Conservation (phyloP, 495 filamentous ascomycete species). For the Hypoxylon rickii region DNA sequence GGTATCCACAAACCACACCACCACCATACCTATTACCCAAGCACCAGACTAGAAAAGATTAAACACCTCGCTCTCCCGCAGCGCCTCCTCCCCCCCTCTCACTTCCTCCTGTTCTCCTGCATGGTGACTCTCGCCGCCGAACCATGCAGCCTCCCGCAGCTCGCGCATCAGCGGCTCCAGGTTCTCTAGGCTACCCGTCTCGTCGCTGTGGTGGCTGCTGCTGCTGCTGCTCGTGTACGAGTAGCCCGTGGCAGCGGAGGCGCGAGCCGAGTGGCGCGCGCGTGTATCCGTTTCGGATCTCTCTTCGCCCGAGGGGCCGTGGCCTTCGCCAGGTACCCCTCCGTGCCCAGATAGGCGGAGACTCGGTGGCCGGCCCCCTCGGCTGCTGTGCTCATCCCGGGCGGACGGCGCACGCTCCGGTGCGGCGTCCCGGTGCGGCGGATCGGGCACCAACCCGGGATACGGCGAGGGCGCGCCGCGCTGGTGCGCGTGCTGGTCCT, state of each 20-base stretch:
- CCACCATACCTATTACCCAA: not conserved
- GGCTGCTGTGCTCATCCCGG: no score
- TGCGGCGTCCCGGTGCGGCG: not conserved
- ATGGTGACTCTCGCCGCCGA: not conserved
- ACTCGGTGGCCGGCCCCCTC: no score
- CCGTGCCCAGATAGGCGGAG: not conserved
- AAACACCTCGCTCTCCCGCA: slow-evolving; percentile 25
- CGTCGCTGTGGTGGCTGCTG: not conserved
- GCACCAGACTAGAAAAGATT: slow-evolving; percentile 19
- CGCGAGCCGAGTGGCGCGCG: not conserved
- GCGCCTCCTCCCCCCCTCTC: not conserved
- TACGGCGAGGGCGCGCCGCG: not conserved
- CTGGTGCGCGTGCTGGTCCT: slow-evolving; percentile 13
- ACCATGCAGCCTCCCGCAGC: slow-evolving; percentile 19
- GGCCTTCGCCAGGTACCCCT: not conserved
- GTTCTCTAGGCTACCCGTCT: slow-evolving; percentile 10
- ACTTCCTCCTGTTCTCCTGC: not conserved
- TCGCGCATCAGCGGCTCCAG: slow-evolving; percentile 32
- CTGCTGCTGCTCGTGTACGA: slow-evolving; percentile 3
- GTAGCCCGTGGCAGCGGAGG: not conserved
- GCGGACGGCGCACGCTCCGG: slow-evolving; percentile 8
- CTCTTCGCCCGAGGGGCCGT: not conserved
- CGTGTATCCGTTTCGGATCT: not conserved
- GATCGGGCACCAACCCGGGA: not conserved
- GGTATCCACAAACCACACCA: slow-evolving; percentile 15